phyloP scores from a whole-genome alignment of 1,284 basidiomycete genomes.

The Blastosporella zonata region DNA sequence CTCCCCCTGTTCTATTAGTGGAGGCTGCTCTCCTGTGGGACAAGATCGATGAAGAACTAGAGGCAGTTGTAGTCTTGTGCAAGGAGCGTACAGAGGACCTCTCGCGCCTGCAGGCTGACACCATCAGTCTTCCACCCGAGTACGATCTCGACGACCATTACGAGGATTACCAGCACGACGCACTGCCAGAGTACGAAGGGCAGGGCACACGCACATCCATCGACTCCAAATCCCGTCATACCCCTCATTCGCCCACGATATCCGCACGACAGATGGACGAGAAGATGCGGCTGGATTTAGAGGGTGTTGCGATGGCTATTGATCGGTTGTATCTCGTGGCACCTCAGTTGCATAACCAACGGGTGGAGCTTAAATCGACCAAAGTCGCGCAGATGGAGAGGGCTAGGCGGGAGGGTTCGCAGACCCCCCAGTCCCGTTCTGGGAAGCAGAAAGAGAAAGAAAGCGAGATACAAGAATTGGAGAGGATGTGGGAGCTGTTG shows the following conservation, averaged over 20 bases:
- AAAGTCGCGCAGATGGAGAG: conserved; percentile 67
- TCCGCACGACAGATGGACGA: conserved; percentile 39
- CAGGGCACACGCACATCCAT: conserved; percentile 29
- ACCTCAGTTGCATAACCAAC: conserved; percentile 83
- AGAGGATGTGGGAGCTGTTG: conserved; percentile 68
- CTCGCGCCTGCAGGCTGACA: conserved; percentile 32
- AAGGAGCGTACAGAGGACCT: conserved; percentile 47
- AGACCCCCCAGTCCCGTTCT: conserved; percentile 17
- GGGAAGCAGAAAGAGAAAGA: conserved; percentile 54
- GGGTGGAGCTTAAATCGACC: conserved; percentile 73
- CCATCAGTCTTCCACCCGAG: conserved; percentile 54
- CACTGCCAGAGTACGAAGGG: conserved; percentile 61
- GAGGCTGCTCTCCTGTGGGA: conserved; percentile 72
- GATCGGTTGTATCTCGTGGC: conserved; percentile 80
- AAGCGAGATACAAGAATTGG: conserved; percentile 54
- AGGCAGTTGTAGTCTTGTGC: conserved; percentile 63
- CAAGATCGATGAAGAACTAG: conserved; percentile 70
- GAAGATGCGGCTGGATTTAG: conserved; percentile 79
- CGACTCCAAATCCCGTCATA: conserved; percentile 32
- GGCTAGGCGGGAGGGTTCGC: conserved; percentile 41
- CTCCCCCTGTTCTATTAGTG: conserved; percentile 52
- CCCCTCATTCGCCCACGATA: conserved; percentile 22
- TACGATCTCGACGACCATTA: conserved; percentile 67
- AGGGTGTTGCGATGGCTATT: conserved; percentile 80
- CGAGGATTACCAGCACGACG: conserved; percentile 43